Base-by-base conservation (phyloP, 23 red algal genomes). In the Gracilaria vermiculophylla region DNA sequence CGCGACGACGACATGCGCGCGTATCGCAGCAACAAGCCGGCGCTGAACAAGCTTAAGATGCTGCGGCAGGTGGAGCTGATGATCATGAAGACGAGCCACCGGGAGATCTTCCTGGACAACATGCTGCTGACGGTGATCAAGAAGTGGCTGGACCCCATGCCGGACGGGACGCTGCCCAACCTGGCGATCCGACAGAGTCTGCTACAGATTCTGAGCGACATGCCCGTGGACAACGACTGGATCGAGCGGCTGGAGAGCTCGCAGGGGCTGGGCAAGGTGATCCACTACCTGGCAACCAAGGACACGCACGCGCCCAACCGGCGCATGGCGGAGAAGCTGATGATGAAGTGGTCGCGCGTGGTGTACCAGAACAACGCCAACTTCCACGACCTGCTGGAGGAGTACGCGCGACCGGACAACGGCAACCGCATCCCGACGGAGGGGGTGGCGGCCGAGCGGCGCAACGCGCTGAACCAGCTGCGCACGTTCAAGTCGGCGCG, bases 221-320 rank as follows among this genome's bases (percentile, higher is more conserved):
- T 95, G 61, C 93, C 61, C n/a, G 86, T 95, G 16, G 93, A 95
- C 66, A 65, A 83, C 31, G 73, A 85, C 15, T 95, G 93, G 93
- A 80, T 84, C 34, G 93, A 95, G 1, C 42, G 78, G 29, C 78
- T 95, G 1, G 51, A 88, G 5, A 65, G 66, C 25, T 91, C 86
- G 14, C 71, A 74, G 53, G 93, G 88, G 5, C 72, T 95, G 42
- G 93, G 93, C 20, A 83, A 86, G 55, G 58, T 91, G 13, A 86
- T 95, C 72, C 86, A 95, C 67, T 95, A 77, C 69, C 56, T 95
- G 43, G 82, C 85, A 36, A 48, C 50, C 0, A 80, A 95, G 27
- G 93, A 95, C 74, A 56, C 80, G 20, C 28, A 76, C 74, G 27
- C 77, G 8, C 47, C 93, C 25, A 95, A 85, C 40, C 43, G 76